A percentile compares a stretch with the other conserved stretches of the same genome.
These are phyloP conservation scores for Dactylis glomerata DNA, from an alignment of 176 grass and related monocot genomes.

Conservation along the genomic window DNA sequence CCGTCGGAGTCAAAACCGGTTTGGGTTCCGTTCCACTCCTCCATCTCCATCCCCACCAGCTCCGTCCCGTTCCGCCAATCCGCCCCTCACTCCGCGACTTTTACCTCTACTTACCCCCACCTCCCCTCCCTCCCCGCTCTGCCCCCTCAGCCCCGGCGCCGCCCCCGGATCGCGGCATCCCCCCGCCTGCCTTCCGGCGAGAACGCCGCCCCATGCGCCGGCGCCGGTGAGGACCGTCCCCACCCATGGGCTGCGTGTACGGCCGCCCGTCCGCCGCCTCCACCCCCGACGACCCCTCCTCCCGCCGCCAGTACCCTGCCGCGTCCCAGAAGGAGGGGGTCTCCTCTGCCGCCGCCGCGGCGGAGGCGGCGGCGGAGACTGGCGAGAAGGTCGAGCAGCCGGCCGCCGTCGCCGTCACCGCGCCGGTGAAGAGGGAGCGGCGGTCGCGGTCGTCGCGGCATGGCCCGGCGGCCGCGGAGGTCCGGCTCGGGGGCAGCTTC, in stretches of 20 bases:
- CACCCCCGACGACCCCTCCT: slow-evolving; percentile 17
- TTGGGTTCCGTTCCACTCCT: neutral
- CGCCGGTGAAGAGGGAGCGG: slow-evolving; percentile 42
- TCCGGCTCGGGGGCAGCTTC: slow-evolving; percentile 57
- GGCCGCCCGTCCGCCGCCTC: slow-evolving; percentile 47
- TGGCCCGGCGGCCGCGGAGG: slow-evolving; percentile 21
- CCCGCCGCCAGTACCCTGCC: slow-evolving; percentile 21
- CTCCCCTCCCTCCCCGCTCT: neutral
- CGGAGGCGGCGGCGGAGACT: neutral
- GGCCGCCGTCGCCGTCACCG: neutral
- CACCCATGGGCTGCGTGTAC: slow-evolving; percentile 78
- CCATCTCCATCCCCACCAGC: neutral
- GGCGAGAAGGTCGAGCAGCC: slow-evolving; percentile 33
- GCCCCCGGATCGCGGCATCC: slow-evolving; percentile 46
- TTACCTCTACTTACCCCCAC: slow-evolving; percentile 33
- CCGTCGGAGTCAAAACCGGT: slow-evolving; percentile 32
- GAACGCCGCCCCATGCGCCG: slow-evolving; percentile 18
- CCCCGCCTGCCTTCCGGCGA: neutral
- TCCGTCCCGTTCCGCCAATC: neutral
- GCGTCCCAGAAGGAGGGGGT: slow-evolving; percentile 14
- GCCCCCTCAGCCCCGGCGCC: slow-evolving; percentile 2
- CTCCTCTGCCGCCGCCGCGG: neutral
- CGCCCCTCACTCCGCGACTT: slow-evolving; percentile 41
- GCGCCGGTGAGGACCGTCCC: slow-evolving; percentile 10
- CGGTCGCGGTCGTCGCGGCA: slow-evolving; percentile 45